A percentile compares a stretch with the other conserved stretches of the same genome.
These are phyloP conservation scores for Melampsora americana DNA, from an alignment of 1,284 basidiomycete species.

Conservation along the genomic window DNA sequence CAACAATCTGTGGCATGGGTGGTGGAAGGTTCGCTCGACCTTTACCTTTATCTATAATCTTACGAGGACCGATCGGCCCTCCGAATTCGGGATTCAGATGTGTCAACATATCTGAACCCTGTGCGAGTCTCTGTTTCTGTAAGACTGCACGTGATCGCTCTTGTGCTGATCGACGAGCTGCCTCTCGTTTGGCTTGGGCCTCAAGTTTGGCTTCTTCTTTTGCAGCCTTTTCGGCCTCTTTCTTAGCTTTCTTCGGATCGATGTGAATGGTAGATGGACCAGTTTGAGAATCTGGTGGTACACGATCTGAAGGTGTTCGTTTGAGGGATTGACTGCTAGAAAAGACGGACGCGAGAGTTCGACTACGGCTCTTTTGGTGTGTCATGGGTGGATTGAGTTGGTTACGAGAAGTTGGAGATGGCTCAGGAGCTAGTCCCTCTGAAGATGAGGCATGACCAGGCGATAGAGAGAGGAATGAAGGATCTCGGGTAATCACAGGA, in stretches of 20 bases:
- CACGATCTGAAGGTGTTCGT: conserved; percentile 32
- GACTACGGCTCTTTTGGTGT: conserved; percentile 65
- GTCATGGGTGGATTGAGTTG: conserved; percentile 75
- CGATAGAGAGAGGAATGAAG: conserved; percentile 38
- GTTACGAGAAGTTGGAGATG: conserved; percentile 56
- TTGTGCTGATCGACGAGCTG: conserved; percentile 65
- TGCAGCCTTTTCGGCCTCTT: conserved; percentile 78
- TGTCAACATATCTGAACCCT: conserved; percentile 34
- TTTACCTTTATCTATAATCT: conserved; percentile 43
- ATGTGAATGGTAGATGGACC: conserved; percentile 58
- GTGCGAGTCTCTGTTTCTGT: conserved; percentile 66
- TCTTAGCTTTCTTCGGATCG: conserved; percentile 82
- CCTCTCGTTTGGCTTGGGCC: conserved; percentile 66
- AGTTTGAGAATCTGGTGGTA: conserved; percentile 20
- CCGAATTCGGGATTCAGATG: conserved; percentile 42
- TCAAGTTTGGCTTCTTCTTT: conserved; percentile 72
- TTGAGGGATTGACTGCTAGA: conserved; percentile 40
- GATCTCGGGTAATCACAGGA: conserved; percentile 35
- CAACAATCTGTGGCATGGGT: conserved; percentile 44
- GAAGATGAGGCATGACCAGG: conserved; percentile 20
- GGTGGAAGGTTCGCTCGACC: conserved; percentile 34
- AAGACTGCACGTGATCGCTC: conserved; percentile 93
- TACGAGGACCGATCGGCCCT: conserved; percentile 39
- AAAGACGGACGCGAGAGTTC: conserved; percentile 40
- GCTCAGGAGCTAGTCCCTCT: conserved; percentile 21